phyloP scores from a whole-genome alignment of 441 rosid species.

The Adansonia gregorii region DNA sequence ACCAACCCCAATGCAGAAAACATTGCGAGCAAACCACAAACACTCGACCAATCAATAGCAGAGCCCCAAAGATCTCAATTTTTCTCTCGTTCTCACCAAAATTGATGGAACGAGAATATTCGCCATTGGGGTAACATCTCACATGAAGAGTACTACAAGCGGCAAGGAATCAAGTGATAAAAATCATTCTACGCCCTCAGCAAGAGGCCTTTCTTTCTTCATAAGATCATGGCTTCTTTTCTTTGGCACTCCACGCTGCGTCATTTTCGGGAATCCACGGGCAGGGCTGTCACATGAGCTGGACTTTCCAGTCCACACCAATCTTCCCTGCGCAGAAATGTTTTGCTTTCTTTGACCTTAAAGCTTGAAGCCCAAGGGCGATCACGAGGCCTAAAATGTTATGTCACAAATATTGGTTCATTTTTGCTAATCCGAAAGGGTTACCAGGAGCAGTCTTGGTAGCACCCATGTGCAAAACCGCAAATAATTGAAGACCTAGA shows the following conservation, averaged over 20 bases:
- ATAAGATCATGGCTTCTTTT: conserved; percentile 71
- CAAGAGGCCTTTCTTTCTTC: conserved; percentile 76
- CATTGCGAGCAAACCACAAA: no score
- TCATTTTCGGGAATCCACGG: conserved; percentile 85
- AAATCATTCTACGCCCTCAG: conserved; percentile 65
- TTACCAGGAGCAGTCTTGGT: conserved; percentile 75
- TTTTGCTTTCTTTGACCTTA: conserved; percentile 76
- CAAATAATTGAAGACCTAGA: no score
- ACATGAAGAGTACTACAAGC: conserved; percentile 44
- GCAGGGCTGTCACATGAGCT: conserved; percentile 81
- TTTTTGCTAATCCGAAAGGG: conserved; percentile 49
- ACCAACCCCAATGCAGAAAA: no score
- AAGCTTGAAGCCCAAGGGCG: conserved; percentile 82
- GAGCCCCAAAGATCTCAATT: no score
- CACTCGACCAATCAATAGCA: no score
- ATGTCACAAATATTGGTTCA: conserved; percentile 70
- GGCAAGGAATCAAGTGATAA: conserved; percentile 57
- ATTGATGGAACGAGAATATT: no score
- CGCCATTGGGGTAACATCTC: no score
- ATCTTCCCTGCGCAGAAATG: conserved; percentile 78
- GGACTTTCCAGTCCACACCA: conserved; percentile 77
- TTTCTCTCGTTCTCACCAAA: no score
- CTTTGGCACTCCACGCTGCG: conserved; percentile 54
- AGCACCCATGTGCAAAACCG: conserved; percentile 68
- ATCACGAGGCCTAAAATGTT: conserved; percentile 71